Evolutionary conservation across 177 flowering plant species (phyloP), one percentile per base, ranked within the genome.

Genomic region (Telopea speciosissima): DNA sequence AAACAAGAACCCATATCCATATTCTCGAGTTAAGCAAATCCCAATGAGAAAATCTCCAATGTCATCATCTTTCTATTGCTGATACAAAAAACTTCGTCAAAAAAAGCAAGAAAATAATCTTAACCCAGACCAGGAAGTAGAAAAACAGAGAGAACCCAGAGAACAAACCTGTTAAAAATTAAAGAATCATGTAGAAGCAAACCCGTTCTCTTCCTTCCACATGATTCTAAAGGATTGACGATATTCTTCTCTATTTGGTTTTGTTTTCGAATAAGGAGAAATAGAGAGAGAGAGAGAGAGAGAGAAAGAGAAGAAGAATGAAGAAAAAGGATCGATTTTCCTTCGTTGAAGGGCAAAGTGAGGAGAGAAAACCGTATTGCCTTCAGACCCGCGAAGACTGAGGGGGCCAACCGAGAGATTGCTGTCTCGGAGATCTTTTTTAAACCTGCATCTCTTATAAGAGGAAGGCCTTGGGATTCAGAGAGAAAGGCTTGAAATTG

Each of bases 341-440:
- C 22, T 64, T 74, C 63, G 54, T 31, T 31, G 68, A 19, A 67
- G 44, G 26, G 72, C 25, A 16, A 40, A 54, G 76, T 23, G 73
- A 44, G 68, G 68, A 81, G 78, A 75, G 75, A 82, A 73, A 83
- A 81, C 74, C 80, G 86, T 81, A 68, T 70, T 71, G 77, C 75
- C 74, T 62, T 44, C 74, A 75, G 78, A 81, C 79, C 75, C 76
- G 80, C 84, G 84, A 81, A 80, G 71, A 68, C 77, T 14, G 19
- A 66, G 76, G 64, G 28, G 68, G 64, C 68, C 71, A 68, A 31
- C 64, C 36, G 67, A 66, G 65, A 44, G 56, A 65, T n/a, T 61
- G 40, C 71, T 60, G 54, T 49, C 17, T 16, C 19, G 19, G 54
- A 28, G n/a, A 28, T 49, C 17, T 5, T 1, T 49, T 36, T 36